These are phyloP conservation scores for Sporothrix dimorphospora DNA, from an alignment of 2,329 filamentous ascomycete genomes.

Conservation along the genomic window DNA sequence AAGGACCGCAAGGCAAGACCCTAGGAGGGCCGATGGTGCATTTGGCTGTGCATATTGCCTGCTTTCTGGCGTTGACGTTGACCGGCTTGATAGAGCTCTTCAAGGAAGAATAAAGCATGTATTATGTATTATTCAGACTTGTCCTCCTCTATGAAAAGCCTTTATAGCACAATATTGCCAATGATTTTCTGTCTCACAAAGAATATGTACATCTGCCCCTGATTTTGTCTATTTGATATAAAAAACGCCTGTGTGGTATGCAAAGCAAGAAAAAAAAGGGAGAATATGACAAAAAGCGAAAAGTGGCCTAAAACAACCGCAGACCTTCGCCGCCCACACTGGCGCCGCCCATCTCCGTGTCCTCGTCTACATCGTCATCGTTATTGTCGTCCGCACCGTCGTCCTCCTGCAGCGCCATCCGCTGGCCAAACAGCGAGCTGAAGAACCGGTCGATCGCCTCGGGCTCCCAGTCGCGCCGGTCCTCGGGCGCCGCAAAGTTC, in stretches of 20 bases:
- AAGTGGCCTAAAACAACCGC: slow-evolving; percentile 56
- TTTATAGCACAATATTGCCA: not conserved
- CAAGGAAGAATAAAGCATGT: not conserved
- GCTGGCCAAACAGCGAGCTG: slow-evolving; percentile 72
- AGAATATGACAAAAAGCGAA: too few species aligned
- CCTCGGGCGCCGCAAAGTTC: slow-evolving; percentile 96
- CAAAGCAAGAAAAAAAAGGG: slow-evolving; percentile 24
- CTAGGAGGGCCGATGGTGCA: slow-evolving; percentile 54
- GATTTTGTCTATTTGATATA: slow-evolving; percentile 25
- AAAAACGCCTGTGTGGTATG: slow-evolving; percentile 27
- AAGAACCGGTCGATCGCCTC: slow-evolving; percentile 78
- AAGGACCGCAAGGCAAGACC: slow-evolving; percentile 35
- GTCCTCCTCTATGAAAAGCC: not conserved
- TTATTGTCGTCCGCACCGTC: slow-evolving; percentile 50
- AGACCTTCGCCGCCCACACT: slow-evolving; percentile 60
- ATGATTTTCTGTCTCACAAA: not conserved
- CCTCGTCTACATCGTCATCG: slow-evolving; percentile 36
- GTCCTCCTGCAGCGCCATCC: slow-evolving; percentile 66
- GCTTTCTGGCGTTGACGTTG: slow-evolving; percentile 44
- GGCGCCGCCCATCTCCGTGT: slow-evolving; percentile 48
- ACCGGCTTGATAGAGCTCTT: slow-evolving; percentile 33
- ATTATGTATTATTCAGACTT: not conserved
- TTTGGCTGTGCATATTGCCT: slow-evolving; percentile 46
- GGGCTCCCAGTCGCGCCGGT: slow-evolving; percentile 77
- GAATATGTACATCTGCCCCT: not conserved